Evolutionary conservation across 306 rosid genomes (phyloP).

Genomic region (Comarum palustre): DNA sequence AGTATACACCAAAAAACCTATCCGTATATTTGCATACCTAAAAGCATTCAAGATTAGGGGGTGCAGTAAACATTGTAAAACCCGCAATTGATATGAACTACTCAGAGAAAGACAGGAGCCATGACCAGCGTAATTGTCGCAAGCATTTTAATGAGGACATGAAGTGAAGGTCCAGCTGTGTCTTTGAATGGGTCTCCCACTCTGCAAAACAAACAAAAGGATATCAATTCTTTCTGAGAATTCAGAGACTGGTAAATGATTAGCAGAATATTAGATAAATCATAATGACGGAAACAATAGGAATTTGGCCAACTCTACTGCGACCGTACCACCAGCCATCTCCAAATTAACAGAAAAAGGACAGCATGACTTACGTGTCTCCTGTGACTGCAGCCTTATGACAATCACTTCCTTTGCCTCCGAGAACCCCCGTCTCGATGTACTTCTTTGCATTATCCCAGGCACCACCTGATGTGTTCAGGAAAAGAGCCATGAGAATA

Average conservation of each 20-base stretch:
- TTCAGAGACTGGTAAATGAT: not conserved
- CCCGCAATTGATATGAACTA: constrained; percentile 40
- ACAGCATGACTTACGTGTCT: constrained; percentile 71
- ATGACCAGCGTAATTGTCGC: constrained; percentile 91
- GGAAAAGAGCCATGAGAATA: constrained; percentile 96
- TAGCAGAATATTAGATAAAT: not conserved
- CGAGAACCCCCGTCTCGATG: constrained; percentile 93
- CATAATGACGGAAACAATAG: not conserved
- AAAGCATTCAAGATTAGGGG: constrained; percentile 41
- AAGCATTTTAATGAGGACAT: constrained; percentile 95
- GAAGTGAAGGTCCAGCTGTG: constrained; percentile 97
- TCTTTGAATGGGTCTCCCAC: constrained; percentile 99
- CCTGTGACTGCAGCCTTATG: constrained; percentile 97
- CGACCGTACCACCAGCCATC: not conserved
- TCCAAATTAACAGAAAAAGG: constrained; percentile 7
- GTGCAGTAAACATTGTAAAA: constrained; percentile 32
- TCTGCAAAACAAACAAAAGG: constrained; percentile 42
- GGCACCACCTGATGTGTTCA: constrained; percentile 97
- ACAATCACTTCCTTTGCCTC: constrained; percentile 96
- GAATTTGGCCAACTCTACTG: not conserved
- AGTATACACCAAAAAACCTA: constrained; percentile 52
- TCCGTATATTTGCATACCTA: constrained; percentile 39
- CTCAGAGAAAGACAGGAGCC: constrained; percentile 97
- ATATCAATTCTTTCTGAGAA: not conserved
- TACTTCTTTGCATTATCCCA: constrained; percentile 99